Conservation (phyloP, 345 rosid species). For the Eucalyptus guilfoylei region DNA sequence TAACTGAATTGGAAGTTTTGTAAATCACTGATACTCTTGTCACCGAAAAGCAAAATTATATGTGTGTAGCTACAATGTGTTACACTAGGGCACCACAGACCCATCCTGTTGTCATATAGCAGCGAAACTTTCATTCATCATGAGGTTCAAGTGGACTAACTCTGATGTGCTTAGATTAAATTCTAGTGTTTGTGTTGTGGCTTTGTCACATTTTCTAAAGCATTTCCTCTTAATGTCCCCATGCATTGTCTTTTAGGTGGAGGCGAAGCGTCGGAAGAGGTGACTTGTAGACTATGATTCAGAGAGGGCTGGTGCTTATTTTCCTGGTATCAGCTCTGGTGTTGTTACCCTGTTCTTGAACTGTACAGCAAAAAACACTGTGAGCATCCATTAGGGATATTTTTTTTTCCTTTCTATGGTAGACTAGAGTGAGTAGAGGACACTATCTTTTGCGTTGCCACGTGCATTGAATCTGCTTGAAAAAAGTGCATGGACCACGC, state of each 20-base stretch:
- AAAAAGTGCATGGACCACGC: not conserved
- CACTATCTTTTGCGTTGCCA: not conserved
- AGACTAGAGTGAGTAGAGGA: not conserved
- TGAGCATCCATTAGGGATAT: not conserved
- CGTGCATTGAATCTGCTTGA: not conserved
- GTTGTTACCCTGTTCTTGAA: not conserved
- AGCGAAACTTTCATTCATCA: not conserved
- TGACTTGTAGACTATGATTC: slow-evolving; percentile 1
- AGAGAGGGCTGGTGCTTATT: not conserved
- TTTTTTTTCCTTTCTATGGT: not conserved
- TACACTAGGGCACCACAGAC: not conserved
- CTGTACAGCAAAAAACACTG: not conserved
- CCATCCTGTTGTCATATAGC: not conserved
- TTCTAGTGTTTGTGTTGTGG: not conserved
- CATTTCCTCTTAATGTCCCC: not conserved
- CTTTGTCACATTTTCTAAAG: not conserved
- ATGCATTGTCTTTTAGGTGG: slow-evolving; percentile 26
- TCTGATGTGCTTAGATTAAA: not conserved
- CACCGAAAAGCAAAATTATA: not conserved
- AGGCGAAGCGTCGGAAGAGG: slow-evolving; percentile 60
- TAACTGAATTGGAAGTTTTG: not conserved
- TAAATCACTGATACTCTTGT: not conserved
- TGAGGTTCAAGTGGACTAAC: not conserved
- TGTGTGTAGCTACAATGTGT: not conserved
- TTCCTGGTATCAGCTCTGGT: not conserved